Conservation (phyloP, 192 early-diverging fungal species). For the Backusella circina region DNA sequence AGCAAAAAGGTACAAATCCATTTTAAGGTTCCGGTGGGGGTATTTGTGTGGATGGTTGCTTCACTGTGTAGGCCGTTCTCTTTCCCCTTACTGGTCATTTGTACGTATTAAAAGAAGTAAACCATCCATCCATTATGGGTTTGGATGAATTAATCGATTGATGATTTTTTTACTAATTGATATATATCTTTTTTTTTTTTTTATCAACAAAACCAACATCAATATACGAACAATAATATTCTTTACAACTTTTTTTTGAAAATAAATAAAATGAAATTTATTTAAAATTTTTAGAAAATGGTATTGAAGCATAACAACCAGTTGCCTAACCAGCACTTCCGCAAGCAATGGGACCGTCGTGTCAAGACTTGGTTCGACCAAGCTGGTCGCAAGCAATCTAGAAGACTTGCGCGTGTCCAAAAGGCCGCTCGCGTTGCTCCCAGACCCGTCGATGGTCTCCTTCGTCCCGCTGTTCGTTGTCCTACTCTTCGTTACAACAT, state of each 20-base stretch:
- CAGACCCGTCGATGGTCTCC: slow-evolving; percentile 92
- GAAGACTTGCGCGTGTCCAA: slow-evolving; percentile 83
- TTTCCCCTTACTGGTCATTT: slow-evolving; percentile 30
- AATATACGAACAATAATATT: background rate
- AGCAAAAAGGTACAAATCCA: background rate
- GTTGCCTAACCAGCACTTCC: slow-evolving; percentile 95
- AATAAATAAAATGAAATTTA: background rate
- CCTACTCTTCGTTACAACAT: slow-evolving; percentile 98
- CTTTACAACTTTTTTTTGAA: background rate
- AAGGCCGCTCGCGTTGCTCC: slow-evolving; percentile 97
- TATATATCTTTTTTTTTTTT: background rate
- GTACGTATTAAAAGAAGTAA: slow-evolving; percentile 13
- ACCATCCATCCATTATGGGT: slow-evolving; percentile 3
- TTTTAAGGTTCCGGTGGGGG: slow-evolving; percentile 4
- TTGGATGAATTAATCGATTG: background rate
- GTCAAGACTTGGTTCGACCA: slow-evolving; percentile 99
- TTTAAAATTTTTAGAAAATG: slow-evolving; percentile 20
- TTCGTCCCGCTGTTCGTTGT: slow-evolving; percentile 95
- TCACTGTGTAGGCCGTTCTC: slow-evolving; percentile 14
- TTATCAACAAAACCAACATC: background rate
- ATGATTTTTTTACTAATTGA: background rate
- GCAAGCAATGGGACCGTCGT: slow-evolving; percentile 96
- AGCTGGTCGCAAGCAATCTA: slow-evolving; percentile 91
- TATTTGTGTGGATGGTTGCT: slow-evolving; percentile 2
- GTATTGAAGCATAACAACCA: slow-evolving; percentile 92